Evolutionary conservation across 768 basidiomycete species (phyloP), one percentile per base, ranked within the genome.

Genomic region (Pleurotus tuber-regium): DNA sequence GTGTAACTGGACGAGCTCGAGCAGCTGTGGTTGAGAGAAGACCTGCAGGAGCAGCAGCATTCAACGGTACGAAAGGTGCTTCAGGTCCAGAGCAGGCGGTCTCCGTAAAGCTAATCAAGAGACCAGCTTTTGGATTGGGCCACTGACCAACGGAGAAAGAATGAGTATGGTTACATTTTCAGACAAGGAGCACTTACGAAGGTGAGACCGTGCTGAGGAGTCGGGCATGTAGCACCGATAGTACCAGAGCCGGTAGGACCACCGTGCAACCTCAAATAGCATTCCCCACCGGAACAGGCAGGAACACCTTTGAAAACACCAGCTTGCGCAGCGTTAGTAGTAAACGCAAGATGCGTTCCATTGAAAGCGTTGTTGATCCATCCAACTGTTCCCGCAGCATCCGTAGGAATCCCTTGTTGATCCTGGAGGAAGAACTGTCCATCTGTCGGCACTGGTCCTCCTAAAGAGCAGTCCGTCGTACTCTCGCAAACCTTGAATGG

Each of bases 41-140:
- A 2, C 46, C 31, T 14, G 46, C 46, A 33, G 46, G 35, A 19
- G n/a, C 14, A 9, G 46, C 28, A 21, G 46, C 46, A 21, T 16
- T 21, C n/a, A 21, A 5, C n/a, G 46, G 46, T 10, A 30, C 46
- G 31, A 48, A 48, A 1, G 46, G 46, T 5, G 31, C 29, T 3
- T 48, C 46, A 4, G 46, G 46, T 19, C 46, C 46, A 10, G 46
- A 48, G 8, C 46, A 48, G 2, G 46, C 29, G 19, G 46, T 48
- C 46, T 48, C 46, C 18, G 46, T 48, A 31, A 48, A 48, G 46
- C 46, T 48, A 11, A 48, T 35, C 30, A 21, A 0, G 16, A 48
- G 14, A 8, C 16, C 35, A 0, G 23, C 31, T n/a, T 48, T 48
- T 9, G 46, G 29, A 31, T 48, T 48, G 31, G 46, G 46, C 46